phyloP scores from a whole-genome alignment of 208 protist genomes.

The Trypanosoma melophagium region DNA sequence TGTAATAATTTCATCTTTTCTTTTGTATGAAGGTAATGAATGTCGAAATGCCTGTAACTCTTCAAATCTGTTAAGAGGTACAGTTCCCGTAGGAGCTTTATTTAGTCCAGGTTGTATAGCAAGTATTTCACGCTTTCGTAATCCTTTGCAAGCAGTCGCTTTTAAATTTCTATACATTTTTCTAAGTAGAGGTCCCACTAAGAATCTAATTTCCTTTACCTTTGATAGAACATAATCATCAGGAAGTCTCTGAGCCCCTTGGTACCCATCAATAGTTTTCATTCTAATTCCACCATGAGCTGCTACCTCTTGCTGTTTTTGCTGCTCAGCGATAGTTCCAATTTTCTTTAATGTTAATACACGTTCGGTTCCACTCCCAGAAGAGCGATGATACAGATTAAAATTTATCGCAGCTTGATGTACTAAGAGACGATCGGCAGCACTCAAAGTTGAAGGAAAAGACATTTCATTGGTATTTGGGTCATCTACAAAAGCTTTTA shows the following conservation, averaged over 20 bases:
- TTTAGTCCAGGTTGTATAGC: slow-evolving; percentile 41
- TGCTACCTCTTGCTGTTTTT: slow-evolving; percentile 37
- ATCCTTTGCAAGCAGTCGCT: slow-evolving; percentile 28
- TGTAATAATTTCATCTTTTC: slow-evolving; percentile 54
- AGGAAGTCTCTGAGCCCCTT: slow-evolving; percentile 71
- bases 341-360: slow-evolving; percentile 68
- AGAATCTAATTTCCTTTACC: slow-evolving; percentile 25
- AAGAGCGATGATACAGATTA: slow-evolving; percentile 69
- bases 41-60: slow-evolving; percentile 58
- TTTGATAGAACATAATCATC: slow-evolving; percentile 40
- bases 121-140: slow-evolving; percentile 34
- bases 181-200: slow-evolving; percentile 41
- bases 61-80: slow-evolving; percentile 15
- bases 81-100: slow-evolving; percentile 26
- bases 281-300: slow-evolving; percentile 40
- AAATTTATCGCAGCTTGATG: slow-evolving; percentile 75
- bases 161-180: slow-evolving; percentile 53
- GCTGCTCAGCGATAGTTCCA: slow-evolving; percentile 23
- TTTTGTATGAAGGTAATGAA: slow-evolving; percentile 56
- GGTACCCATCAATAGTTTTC: slow-evolving; percentile 74
- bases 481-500: slow-evolving; percentile 76
- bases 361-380: slow-evolving; percentile 41
- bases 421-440: slow-evolving; percentile 55
- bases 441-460: slow-evolving; percentile 66
- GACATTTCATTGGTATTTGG: slow-evolving; percentile 46